phyloP scores from a whole-genome alignment of 345 rosid genomes.

The Euphorbia peplus region DNA sequence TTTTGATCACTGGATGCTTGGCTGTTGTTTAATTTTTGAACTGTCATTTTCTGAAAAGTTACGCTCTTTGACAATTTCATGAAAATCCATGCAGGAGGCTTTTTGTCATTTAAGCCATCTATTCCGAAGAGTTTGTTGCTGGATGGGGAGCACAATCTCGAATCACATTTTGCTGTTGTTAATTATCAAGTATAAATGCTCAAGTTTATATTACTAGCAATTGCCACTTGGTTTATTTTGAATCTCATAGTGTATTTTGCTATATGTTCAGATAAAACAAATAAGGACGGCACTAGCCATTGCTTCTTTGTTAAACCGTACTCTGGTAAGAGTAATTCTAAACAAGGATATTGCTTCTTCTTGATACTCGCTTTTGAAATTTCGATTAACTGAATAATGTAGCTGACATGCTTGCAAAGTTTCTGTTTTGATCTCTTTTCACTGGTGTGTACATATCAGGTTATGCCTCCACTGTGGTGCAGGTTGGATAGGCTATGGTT shows the following conservation, averaged over 20 bases:
- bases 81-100: conserved; percentile 67
- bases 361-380: background rate
- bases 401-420: conserved; percentile 5
- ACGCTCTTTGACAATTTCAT: conserved; percentile 17
- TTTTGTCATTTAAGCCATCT: conserved; percentile 80
- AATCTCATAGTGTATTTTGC: conserved; percentile 19
- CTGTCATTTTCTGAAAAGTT: background rate
- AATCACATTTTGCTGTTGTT: conserved; percentile 71
- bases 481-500: conserved; percentile 98
- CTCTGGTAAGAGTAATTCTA: conserved; percentile 60
- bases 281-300: conserved; percentile 89
- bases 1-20: background rate
- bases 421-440: conserved; percentile 12
- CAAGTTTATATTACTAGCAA: conserved; percentile 20
- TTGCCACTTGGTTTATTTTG: conserved; percentile 19
- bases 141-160: conserved; percentile 76
- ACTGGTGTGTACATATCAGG: conserved; percentile 42
- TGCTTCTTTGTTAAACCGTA: conserved; percentile 79
- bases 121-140: conserved; percentile 78
- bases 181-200: conserved; percentile 73
- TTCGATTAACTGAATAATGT: background rate
- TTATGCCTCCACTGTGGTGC: conserved; percentile 98
- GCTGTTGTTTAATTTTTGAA: conserved; percentile 2
- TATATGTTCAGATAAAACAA: conserved; percentile 68
- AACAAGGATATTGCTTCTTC: background rate